These are phyloP conservation scores for Peronospora belbahrii DNA, from an alignment of 352 stramenopile species.

Conservation along the genomic window DNA sequence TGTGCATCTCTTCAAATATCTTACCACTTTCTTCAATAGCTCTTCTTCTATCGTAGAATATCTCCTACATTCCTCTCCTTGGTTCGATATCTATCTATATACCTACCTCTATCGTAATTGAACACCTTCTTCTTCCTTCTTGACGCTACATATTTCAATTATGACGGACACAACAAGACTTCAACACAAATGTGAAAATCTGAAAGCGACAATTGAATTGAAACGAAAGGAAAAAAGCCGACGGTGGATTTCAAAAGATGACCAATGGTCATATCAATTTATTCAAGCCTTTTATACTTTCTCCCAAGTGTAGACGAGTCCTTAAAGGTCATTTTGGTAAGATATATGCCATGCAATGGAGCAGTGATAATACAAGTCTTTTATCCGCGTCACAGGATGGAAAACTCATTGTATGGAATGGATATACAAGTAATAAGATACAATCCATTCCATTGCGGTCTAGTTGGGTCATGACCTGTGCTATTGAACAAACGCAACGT, in stretches of 20 bases:
- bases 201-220: conserved; percentile 85
- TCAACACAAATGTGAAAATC: conserved; percentile 83
- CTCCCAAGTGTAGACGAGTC: conserved; percentile 89
- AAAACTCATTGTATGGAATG: conserved; percentile 99
- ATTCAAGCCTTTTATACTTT: no score
- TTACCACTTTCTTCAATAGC: neutral
- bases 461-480: conserved; percentile 99
- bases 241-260: conserved; percentile 79
- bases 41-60: neutral
- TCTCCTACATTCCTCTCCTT: neutral
- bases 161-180: conserved; percentile 74
- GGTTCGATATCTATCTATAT: no score
- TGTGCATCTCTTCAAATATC: no score
- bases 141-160: neutral
- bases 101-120: no score
- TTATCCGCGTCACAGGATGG: conserved; percentile 95
- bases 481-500: conserved; percentile 95
- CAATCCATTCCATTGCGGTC: conserved; percentile 95
- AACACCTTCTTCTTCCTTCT: neutral
- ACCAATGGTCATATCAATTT: no score
- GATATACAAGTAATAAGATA: conserved; percentile 94
- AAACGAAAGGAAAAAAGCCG: conserved; percentile 66
- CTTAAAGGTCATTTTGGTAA: conserved; percentile 99
- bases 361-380: conserved; percentile 85
- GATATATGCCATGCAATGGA: conserved; percentile 99